Evolutionary conservation across 2,329 filamentous ascomycete genomes (phyloP).

Genomic region (Microdochium trichocladiopsis): DNA sequence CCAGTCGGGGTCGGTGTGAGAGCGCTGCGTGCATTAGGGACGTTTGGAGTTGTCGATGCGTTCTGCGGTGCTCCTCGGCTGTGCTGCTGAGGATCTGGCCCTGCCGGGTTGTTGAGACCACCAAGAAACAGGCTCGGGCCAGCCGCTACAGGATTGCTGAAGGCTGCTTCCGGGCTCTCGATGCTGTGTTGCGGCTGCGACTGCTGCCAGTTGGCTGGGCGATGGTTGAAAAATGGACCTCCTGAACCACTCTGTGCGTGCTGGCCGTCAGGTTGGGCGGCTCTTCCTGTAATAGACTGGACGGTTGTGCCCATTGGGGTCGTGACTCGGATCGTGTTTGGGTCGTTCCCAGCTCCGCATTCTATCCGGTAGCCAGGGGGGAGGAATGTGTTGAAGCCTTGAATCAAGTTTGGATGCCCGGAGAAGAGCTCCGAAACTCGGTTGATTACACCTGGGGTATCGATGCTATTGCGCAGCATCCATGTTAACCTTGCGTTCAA

Average conservation of each 20-base stretch:
- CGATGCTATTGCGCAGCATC: constrained; percentile 54
- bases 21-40: constrained; percentile 42
- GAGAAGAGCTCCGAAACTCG: constrained; percentile 93
- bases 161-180: constrained; percentile 56
- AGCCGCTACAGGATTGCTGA: constrained; percentile 49
- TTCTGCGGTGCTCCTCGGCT: constrained; percentile 23
- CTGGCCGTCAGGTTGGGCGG: constrained; percentile 35
- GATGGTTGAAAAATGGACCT: constrained; percentile 39
- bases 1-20: constrained; percentile 53
- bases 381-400: constrained; percentile 97
- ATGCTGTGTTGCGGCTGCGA: constrained; percentile 51
- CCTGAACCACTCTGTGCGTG: constrained; percentile 26
- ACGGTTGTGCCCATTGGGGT: constrained; percentile 97
- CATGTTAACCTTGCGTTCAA: neutral
- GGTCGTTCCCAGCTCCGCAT: constrained; percentile 87
- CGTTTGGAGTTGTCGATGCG: constrained; percentile 29
- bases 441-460: constrained; percentile 95
- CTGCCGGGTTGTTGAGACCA: neutral
- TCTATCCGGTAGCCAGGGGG: constrained; percentile 95
- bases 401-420: constrained; percentile 89
- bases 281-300: constrained; percentile 65
- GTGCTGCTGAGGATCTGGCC: constrained; percentile 19
- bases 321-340: constrained; percentile 92
- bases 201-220: constrained; percentile 44
- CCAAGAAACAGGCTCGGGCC: constrained; percentile 37